These are phyloP conservation scores for Fusarium vanettenii DNA, from an alignment of 2,329 filamentous ascomycete species.

Conservation along the genomic window DNA sequence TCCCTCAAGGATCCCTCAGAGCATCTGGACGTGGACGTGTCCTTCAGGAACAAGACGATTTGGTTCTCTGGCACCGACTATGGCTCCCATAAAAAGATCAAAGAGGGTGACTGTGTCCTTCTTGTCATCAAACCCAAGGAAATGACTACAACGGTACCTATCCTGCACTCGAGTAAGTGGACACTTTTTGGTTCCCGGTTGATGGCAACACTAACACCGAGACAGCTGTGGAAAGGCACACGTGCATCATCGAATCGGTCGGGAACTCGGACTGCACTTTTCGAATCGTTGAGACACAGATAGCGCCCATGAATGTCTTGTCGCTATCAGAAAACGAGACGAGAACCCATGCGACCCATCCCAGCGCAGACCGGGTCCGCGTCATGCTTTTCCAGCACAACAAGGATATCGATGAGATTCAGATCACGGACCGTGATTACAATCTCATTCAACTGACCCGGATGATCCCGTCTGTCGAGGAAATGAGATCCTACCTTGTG, in stretches of 20 bases:
- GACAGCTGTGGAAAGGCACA: conserved; percentile 31
- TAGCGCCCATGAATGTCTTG: background rate
- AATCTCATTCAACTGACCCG: conserved; percentile 62
- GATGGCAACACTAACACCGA: conserved; percentile 2
- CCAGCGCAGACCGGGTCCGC: conserved; percentile 17
- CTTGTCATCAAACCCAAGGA: conserved; percentile 14
- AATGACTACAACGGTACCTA: background rate
- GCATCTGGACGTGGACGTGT: conserved; percentile 19
- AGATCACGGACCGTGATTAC: background rate
- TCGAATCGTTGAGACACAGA: conserved; percentile 19
- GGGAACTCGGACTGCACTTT: conserved; percentile 14
- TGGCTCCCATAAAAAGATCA: conserved; percentile 22
- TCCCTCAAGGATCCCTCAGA: background rate
- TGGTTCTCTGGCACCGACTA: conserved; percentile 26
- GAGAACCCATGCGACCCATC: conserved; percentile 3
- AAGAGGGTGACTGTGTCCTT: conserved; percentile 30
- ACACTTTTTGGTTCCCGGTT: background rate
- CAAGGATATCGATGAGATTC: conserved; percentile 40
- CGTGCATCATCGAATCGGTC: conserved; percentile 29
- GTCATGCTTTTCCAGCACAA: conserved; percentile 40
- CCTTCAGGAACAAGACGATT: conserved; percentile 24
- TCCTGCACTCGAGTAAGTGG: conserved; percentile 25
- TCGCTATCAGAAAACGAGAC: background rate
- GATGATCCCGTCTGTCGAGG: conserved; percentile 69
- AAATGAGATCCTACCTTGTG: conserved; percentile 66